Evolutionary conservation across 257 asterid genomes (phyloP), one percentile per base, ranked within the genome.

Genomic region (Solanum sitiens): DNA sequence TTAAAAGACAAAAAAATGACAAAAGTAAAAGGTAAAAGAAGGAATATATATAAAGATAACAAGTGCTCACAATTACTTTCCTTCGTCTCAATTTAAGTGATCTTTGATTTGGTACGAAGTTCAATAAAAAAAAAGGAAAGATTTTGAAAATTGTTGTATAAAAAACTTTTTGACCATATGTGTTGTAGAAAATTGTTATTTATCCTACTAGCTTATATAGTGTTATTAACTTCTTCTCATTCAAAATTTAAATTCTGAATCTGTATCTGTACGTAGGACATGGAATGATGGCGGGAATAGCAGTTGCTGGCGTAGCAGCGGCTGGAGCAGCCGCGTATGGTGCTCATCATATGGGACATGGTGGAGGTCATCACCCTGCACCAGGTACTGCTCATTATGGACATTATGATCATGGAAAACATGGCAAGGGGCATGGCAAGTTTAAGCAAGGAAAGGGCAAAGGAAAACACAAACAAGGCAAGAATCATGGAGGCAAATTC

Each of bases 261-360:
- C 3, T 2, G 5, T 6, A 4, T 44, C 1, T 25, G 15, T 56
- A 56, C 4, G n/a, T 91, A 94, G 96, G 92, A 65, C 93, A 87
- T 11, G 87, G 90, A n/a, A 37, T 94, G 91, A 88, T 95, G 75
- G 96, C 93, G 7, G 98, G 96, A 79, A 95, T 95, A 87, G 96
- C 94, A 14, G 98, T 94, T 2, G 97, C 94, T 5, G 98, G 96
- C 70, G 98, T 95, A 87, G 96, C 94, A 18, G 98, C 94, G 2
- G 98, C 94, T 12, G 99, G 98, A 7, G 98, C 96, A 0, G 96
- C 94, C 2, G 98, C 94, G 59, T 93, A 90, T 33, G 98, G 98
- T 67, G 95, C 95, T 68, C 88, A 92, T 12, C 94, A 93, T 70
- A 3, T 92, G 93, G 89, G 83, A 67, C 97, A 91, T 9, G 92